Evolutionary conservation across 2,329 filamentous ascomycete species (phyloP).

Genomic region (Zymoseptoria passerinii): DNA sequence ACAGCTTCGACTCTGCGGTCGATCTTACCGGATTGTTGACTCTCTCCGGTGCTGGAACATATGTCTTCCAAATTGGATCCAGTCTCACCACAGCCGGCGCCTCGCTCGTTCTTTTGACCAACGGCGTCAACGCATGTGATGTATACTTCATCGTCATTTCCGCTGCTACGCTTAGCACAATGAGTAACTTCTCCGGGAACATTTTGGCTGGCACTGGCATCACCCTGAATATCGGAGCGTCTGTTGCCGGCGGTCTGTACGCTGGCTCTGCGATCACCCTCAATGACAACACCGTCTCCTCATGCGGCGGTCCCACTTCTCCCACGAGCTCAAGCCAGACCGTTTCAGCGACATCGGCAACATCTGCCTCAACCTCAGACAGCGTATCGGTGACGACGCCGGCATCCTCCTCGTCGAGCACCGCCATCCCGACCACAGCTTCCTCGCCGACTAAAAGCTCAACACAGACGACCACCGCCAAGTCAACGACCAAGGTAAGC

Average conservation of each 20-base stretch:
- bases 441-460: neutral
- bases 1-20: slow-evolving; percentile 4
- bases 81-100: slow-evolving; percentile 4
- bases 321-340: neutral
- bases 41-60: slow-evolving; percentile 1
- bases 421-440: neutral
- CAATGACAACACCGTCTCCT: neutral
- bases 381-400: neutral
- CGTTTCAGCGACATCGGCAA: neutral
- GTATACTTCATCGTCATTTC: slow-evolving; percentile 5
- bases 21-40: slow-evolving; percentile 3
- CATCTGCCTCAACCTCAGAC: neutral
- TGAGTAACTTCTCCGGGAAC: slow-evolving; percentile 2
- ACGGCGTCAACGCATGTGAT: slow-evolving; percentile 6
- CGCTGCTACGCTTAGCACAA: slow-evolving; percentile 5
- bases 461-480: neutral
- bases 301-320: neutral
- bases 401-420: neutral
- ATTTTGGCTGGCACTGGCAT: slow-evolving; percentile 4
- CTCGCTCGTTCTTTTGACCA: slow-evolving; percentile 4
- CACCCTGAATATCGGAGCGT: slow-evolving; percentile 5
- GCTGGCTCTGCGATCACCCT: slow-evolving; percentile 5
- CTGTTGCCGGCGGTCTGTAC: slow-evolving; percentile 4
- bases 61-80: slow-evolving; percentile 5
- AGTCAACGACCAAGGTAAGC: neutral